A percentile compares a stretch with the other conserved stretches of the same genome.
Evolutionary conservation across 1,284 basidiomycete genomes (phyloP).

Genomic region (Heimioporus retisporus): DNA sequence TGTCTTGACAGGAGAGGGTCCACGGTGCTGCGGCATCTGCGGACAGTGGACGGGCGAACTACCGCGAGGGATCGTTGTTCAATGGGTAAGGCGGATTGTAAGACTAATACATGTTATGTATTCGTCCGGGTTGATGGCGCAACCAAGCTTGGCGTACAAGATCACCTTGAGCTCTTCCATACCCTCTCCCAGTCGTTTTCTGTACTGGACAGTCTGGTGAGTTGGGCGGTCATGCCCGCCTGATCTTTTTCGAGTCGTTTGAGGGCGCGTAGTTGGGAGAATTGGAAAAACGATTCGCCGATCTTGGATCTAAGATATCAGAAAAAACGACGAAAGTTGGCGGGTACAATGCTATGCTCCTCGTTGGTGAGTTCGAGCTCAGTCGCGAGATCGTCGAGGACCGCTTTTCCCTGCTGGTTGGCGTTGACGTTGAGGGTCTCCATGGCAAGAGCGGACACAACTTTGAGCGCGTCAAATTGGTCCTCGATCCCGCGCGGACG

Average conservation of each 20-base stretch:
- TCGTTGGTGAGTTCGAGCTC: constrained; percentile 94
- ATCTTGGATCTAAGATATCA: constrained; percentile 79
- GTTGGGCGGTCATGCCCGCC: constrained; percentile 63
- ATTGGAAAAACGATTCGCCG: constrained; percentile 90
- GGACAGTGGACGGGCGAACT: no score
- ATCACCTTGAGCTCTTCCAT: constrained; percentile 40
- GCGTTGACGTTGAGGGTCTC: no score
- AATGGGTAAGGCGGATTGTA: no score
- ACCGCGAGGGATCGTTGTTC: no score
- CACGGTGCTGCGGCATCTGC: no score
- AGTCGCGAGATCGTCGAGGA: constrained; percentile 88
- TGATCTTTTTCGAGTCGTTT: constrained; percentile 83
- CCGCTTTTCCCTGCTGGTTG: constrained; percentile 89
- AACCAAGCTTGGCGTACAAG: constrained; percentile 78
- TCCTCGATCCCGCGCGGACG: constrained; percentile 81
- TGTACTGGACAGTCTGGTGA: constrained; percentile 63
- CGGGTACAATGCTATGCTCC: constrained; percentile 60
- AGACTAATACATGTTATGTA: no score
- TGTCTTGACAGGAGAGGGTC: no score
- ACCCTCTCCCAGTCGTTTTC: constrained; percentile 74
- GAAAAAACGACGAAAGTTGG: not conserved
- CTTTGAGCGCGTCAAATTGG: constrained; percentile 78
- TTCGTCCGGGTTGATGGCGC: no score
- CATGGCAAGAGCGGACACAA: constrained; percentile 36
- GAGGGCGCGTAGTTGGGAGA: constrained; percentile 79